Percentiles rank a stretch among this genome's conserved stretches.
phyloP scores from a whole-genome alignment of 805 yeast genomes.

The Yarrowia deformans region DNA sequence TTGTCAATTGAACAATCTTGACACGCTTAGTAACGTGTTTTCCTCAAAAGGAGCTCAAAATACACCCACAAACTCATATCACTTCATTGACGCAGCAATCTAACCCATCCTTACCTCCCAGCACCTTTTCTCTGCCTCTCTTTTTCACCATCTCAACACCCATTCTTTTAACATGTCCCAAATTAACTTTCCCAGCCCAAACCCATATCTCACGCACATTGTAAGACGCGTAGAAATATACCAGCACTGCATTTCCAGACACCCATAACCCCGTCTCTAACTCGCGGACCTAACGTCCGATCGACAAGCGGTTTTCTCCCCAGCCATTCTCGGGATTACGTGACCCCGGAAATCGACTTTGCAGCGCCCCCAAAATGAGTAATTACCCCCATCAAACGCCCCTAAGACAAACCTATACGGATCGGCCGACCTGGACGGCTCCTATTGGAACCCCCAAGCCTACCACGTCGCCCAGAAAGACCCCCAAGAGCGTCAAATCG shows the following conservation, averaged over 20 bases:
- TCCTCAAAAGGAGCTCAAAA: no score
- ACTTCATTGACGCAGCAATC: no score
- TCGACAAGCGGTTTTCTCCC: neutral
- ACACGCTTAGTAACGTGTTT: no score
- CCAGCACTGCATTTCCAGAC: neutral
- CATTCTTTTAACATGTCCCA: no score
- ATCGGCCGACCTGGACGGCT: constrained; percentile 29
- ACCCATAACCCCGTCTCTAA: neutral
- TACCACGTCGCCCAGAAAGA: constrained; percentile 21
- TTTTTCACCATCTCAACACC: no score
- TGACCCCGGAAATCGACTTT: neutral
- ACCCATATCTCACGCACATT: constrained; percentile 16
- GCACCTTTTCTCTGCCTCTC: neutral
- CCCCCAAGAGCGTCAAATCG: constrained; percentile 19
- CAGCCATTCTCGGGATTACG: neutral
- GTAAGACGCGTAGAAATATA: neutral
- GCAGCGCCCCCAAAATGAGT: neutral
- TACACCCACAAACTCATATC: no score
- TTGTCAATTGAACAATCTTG: no score
- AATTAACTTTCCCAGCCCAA: neutral
- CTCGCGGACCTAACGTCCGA: neutral
- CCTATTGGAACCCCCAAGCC: constrained; percentile 35
- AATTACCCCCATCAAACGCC: constrained; percentile 25
- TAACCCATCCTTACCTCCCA: neutral
- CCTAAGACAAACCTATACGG: constrained; percentile 4